Base-by-base conservation (phyloP, 2,329 filamentous ascomycete species). In the Emmonsiellopsis sp. region DNA sequence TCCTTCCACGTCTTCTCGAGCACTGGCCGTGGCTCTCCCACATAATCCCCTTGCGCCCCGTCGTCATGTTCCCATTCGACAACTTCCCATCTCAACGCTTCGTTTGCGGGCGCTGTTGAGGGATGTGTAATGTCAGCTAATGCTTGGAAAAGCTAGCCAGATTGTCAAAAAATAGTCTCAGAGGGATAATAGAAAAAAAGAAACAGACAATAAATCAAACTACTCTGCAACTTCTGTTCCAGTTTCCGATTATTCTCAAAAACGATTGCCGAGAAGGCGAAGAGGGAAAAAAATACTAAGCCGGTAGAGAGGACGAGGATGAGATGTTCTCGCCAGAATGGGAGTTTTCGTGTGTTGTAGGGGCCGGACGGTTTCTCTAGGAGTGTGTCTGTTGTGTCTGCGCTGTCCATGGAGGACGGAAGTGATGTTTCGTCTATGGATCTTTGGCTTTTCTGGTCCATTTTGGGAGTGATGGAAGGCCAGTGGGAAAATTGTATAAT, bases 31-130 rank as follows among this genome's bases (percentile, higher is more conserved):
- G 44, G 44, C 20, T 47, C 44, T 15, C 44, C 44, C 31, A 47
- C 44, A 16, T 47, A 47, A 47, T 47, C 44, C 7, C 44, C 44
- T 16, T 35, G 44, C 4, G 44, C 44, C 8, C 44, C 44, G n/a
- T 47, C 44, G n/a, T 47, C 44, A 47, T 47, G 44, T 7, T 35
- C 31, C 44, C 44, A 47, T 47, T 47, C 44, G 35, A 47, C 44
- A 8, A 47, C 44, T 13, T 16, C 35, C 44, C 44, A 47, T 47
- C 13, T 47, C 26, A 47, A 34, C 10, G 44, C 31, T 30, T 47
- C 31, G 8, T 47, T 47, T 35, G 44, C 44, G 9, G 44, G 44
- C 2, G 44, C 44, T 47, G 31, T 26, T 26, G 20, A 26, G 5
- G 20, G 5, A 26, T 4, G 3, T 26, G 20, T 5, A 26, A 5